Conservation (phyloP, 2,329 filamentous ascomycete species). For the Sporothrix protearum region DNA sequence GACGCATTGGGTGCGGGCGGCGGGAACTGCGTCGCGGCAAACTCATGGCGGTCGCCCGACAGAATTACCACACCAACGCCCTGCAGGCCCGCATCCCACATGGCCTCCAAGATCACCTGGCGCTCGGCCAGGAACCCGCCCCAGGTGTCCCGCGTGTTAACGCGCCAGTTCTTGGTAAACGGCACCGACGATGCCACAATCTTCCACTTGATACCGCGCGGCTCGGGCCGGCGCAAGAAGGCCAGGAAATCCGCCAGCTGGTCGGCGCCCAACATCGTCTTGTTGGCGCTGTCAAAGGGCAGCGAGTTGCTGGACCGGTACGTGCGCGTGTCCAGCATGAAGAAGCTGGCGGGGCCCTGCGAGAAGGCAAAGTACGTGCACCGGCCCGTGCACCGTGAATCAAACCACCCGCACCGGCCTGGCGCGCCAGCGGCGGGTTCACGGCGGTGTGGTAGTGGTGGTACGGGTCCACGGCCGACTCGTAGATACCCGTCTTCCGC, state of each 20-base stretch:
- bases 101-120: slow-evolving; percentile 73
- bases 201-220: slow-evolving; percentile 84
- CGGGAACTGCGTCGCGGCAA: slow-evolving; percentile 79
- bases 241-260: slow-evolving; percentile 76
- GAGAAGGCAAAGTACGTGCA: slow-evolving; percentile 86
- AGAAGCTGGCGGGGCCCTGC: slow-evolving; percentile 89
- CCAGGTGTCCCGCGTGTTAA: slow-evolving; percentile 89
- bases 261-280: slow-evolving; percentile 80
- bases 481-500: slow-evolving; percentile 76
- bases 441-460: slow-evolving; percentile 77
- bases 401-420: slow-evolving; percentile 38
- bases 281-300: slow-evolving; percentile 59
- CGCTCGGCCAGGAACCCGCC: slow-evolving; percentile 85
- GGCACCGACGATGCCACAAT: slow-evolving; percentile 86
- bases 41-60: slow-evolving; percentile 94
- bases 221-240: slow-evolving; percentile 71
- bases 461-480: slow-evolving; percentile 78
- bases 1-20: slow-evolving; percentile 49
- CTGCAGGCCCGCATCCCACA: slow-evolving; percentile 76
- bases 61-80: slow-evolving; percentile 78
- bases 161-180: slow-evolving; percentile 95
- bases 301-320: slow-evolving; percentile 69
- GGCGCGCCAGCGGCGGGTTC: slow-evolving; percentile 70
- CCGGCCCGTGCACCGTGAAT: slow-evolving; percentile 35
- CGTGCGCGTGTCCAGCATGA: slow-evolving; percentile 86